Evolutionary conservation across 2,329 filamentous ascomycete genomes (phyloP).

Genomic region (Scedosporium boydii): DNA sequence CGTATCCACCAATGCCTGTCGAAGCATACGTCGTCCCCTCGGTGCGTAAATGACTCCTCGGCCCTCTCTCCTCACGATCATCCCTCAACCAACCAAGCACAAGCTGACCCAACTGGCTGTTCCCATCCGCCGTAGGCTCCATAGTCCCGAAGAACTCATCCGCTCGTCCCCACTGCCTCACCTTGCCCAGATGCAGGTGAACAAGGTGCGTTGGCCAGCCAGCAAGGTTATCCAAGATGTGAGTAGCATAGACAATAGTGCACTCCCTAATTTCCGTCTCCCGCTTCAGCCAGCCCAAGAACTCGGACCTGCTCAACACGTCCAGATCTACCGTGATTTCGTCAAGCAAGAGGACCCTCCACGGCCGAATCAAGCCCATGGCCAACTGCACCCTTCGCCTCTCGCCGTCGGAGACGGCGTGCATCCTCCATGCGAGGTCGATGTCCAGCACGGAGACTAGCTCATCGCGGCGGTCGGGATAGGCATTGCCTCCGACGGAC

Average conservation of each 20-base stretch:
- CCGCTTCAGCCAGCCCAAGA: constrained; percentile 73
- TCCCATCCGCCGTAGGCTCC: constrained; percentile 42
- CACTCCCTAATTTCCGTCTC: constrained; percentile 78
- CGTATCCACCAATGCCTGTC: constrained; percentile 44
- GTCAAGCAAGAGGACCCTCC: constrained; percentile 83
- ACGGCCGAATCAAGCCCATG: constrained; percentile 88
- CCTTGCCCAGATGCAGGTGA: constrained; percentile 83
- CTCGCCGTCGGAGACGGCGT: constrained; percentile 90
- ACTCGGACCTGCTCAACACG: constrained; percentile 73
- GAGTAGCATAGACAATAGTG: constrained; percentile 94
- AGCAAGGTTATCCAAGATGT: constrained; percentile 91
- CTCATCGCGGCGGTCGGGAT: constrained; percentile 74
- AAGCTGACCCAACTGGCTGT: constrained; percentile 77
- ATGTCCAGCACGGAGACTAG: constrained; percentile 84
- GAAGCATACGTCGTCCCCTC: constrained; percentile 57
- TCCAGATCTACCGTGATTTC: constrained; percentile 97
- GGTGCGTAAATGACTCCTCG: constrained; percentile 50
- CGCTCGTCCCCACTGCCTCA: constrained; percentile 77
- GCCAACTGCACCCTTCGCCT: constrained; percentile 84
- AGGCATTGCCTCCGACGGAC: constrained; percentile 79
- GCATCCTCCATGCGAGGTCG: constrained; percentile 88
- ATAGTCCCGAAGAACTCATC: constrained; percentile 53
- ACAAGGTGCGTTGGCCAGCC: constrained; percentile 93
- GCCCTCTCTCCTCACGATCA: constrained; percentile 71
- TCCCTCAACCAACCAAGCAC: constrained; percentile 80